A percentile compares a stretch with the other conserved stretches of the same genome.
phyloP scores from a whole-genome alignment of 345 rosid species.

The Nephelium lappaceum region DNA sequence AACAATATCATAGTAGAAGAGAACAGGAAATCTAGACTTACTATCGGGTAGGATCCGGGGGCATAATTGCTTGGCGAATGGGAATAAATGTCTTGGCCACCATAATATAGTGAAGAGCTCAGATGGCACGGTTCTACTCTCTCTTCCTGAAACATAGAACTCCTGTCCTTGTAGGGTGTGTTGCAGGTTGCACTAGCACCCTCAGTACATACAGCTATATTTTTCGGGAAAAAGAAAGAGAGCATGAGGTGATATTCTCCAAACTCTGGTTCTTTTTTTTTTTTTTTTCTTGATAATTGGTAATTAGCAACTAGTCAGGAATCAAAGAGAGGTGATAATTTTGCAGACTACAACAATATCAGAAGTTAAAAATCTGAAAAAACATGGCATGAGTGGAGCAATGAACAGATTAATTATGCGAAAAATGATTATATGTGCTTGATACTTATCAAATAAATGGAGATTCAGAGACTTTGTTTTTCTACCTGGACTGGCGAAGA shows the following conservation, averaged over 20 bases:
- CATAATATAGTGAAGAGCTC: constrained; percentile 86
- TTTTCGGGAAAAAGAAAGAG: background rate
- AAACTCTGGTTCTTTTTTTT: background rate
- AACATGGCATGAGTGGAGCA: background rate
- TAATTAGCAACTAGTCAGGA: background rate
- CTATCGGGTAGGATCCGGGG: constrained; percentile 46
- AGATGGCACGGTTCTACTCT: constrained; percentile 64
- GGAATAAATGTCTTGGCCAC: constrained; percentile 79
- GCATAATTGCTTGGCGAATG: constrained; percentile 37
- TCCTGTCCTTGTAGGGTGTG: constrained; percentile 40
- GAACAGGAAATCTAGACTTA: constrained; percentile 38
- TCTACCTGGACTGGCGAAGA: background rate
- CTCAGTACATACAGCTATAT: constrained; percentile 41
- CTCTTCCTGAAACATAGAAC: constrained; percentile 44
- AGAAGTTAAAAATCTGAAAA: background rate
- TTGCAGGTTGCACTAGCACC: constrained; percentile 30
- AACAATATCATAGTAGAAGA: constrained; percentile 3
- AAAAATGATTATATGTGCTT: background rate
- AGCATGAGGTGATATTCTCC: constrained; percentile 9
- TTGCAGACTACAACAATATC: background rate
- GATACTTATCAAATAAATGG: background rate
- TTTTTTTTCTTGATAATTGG: background rate
- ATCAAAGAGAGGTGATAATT: background rate
- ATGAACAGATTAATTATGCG: background rate
- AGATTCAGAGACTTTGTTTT: background rate